Conservation (phyloP, 169 alveolate species). For the Plasmodium cynomolgi region DNA sequence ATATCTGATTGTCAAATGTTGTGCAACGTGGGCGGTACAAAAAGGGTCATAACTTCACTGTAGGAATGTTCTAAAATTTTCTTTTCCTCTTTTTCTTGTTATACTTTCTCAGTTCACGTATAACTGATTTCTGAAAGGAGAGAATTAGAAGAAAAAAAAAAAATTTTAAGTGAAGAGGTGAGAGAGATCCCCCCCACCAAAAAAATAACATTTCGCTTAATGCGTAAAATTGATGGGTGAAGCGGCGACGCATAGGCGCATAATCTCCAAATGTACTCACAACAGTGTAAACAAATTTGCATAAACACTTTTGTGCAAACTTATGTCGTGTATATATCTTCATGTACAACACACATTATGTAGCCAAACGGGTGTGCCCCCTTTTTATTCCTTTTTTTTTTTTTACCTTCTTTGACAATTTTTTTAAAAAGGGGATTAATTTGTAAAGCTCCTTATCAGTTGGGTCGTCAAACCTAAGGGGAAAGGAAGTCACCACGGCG, state of each 20-base stretch:
- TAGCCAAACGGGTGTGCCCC: neutral
- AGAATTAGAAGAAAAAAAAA: neutral
- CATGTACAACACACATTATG: neutral
- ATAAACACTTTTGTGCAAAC: neutral
- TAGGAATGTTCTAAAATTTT: neutral
- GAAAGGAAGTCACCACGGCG: neutral
- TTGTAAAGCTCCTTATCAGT: slow-evolving; percentile 86
- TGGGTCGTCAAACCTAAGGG: slow-evolving; percentile 86
- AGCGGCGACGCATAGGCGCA: neutral
- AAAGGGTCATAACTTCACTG: slow-evolving; percentile 3
- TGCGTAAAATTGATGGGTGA: neutral
- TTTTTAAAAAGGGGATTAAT: slow-evolving; percentile 84
- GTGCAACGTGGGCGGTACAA: neutral
- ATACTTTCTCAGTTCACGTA: slow-evolving; percentile 27
- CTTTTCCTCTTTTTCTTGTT: slow-evolving; percentile 33
- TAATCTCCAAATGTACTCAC: neutral
- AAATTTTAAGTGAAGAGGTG: neutral
- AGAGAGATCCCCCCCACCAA: neutral
- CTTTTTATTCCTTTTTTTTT: neutral
- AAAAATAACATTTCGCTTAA: neutral
- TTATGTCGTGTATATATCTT: neutral
- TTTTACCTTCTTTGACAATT: slow-evolving; percentile 75
- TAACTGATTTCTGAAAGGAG: slow-evolving; percentile 14
- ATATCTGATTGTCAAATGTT: neutral
- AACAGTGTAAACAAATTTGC: neutral